phyloP scores from a whole-genome alignment of 805 yeast genomes.

The Saccharomycopsis capsularis region DNA sequence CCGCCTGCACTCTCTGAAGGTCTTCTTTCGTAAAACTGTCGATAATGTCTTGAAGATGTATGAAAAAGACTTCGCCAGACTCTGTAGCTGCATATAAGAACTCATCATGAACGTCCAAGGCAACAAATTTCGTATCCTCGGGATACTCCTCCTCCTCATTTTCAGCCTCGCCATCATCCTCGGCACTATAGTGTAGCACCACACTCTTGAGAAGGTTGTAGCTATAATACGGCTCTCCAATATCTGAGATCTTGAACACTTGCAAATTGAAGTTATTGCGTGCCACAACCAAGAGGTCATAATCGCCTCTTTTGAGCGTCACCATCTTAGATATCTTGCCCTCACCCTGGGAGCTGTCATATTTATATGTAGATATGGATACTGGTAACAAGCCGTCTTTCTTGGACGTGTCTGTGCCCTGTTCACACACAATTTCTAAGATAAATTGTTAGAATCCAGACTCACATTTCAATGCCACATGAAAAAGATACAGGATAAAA shows the following conservation, averaged over 20 bases:
- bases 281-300: slow-evolving; percentile 4
- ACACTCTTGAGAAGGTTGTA: slow-evolving; percentile 5
- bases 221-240: neutral
- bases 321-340: slow-evolving; percentile 11
- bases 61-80: slow-evolving; percentile 14
- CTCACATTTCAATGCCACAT: neutral
- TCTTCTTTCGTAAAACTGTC: neutral
- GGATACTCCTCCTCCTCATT: neutral
- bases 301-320: neutral
- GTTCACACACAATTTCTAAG: slow-evolving; percentile 11
- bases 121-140: slow-evolving; percentile 8
- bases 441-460: neutral
- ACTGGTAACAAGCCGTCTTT: slow-evolving; percentile 12
- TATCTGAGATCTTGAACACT: neutral
- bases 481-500: neutral
- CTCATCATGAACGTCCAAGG: slow-evolving; percentile 15
- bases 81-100: slow-evolving; percentile 12
- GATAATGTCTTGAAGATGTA: slow-evolving; percentile 12
- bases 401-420: slow-evolving; percentile 18
- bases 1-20: neutral
- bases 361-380: slow-evolving; percentile 5
- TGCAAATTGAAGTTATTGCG: slow-evolving; percentile 13
- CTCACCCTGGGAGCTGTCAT: neutral
- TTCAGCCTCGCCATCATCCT: neutral
- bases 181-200: slow-evolving; percentile 1